Base-by-base conservation (phyloP, 192 early-diverging fungal species). In the Allomyces macrogynus region DNA sequence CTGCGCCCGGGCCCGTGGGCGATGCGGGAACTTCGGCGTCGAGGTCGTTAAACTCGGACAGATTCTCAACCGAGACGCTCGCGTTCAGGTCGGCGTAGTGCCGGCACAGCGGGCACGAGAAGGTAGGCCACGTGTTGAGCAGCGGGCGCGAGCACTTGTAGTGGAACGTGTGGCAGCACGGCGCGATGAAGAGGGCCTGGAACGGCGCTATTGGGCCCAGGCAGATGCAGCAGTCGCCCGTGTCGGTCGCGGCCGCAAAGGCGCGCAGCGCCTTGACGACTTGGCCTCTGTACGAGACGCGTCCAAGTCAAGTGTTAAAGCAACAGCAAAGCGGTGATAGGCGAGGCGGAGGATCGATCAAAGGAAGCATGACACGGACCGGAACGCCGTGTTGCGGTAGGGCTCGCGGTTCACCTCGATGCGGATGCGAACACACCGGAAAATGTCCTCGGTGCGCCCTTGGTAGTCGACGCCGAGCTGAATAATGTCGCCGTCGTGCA, bases 381-480 rank as follows among this genome's bases (percentile, higher is more conserved):
- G 75, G 67, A 82, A 87, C 49, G 81, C 77, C 66, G 82, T 86
- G 44, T 81, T 74, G 68, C 69, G 73, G 76, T 85, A 80, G 81
- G 79, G 79, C 62, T 78, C 80, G 57, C 85, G 77, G 69, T 87
- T 86, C 61, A 87, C 69, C 73, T 91, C 87, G 25, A 89, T 69
- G 23, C 86, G 73, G 77, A 95, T 95, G 72, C 88, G 86, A 12
- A 95, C 90, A 70, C 90, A 93, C 76, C 89, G 87, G 82, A 91
- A 92, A 62, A 91, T 89, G 70, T 95, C 92, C 76, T 93, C 85
- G 22, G 80, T 83, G 32, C 90, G 81, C 60, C 91, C 92, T 77
- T 93, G 91, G 72, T 96, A 96, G 68, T 98, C 95, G 18, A 95
- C 88, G 27, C 95, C 95, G 25, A 98, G 79, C 78, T 98, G 93